Percentiles rank a stretch among this genome's conserved stretches.
Evolutionary conservation across 371 early-diverging fungal species (phyloP).

Genomic region (Smittium mucronatum): DNA sequence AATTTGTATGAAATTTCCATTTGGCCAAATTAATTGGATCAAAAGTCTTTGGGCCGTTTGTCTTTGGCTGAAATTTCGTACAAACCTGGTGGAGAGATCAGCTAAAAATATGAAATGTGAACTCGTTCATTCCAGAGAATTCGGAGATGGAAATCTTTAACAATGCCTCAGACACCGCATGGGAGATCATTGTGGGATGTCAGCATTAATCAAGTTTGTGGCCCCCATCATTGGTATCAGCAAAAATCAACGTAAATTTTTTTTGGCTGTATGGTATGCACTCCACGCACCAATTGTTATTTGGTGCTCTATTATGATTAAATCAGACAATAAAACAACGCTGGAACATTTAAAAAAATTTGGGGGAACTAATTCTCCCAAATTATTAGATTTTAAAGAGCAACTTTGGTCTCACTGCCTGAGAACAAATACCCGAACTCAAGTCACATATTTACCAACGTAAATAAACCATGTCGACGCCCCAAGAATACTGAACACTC

Average conservation of each 20-base stretch:
- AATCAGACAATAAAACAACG: background rate
- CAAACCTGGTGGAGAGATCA: background rate
- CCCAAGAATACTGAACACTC: background rate
- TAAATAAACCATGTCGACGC: background rate
- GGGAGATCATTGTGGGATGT: no score
- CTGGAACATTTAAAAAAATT: background rate
- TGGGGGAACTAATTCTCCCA: background rate
- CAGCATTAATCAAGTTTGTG: no score
- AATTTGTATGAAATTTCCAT: no score
- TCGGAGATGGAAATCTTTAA: background rate
- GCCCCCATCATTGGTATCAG: no score
- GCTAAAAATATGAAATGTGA: background rate
- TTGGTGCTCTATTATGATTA: background rate
- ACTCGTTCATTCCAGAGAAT: no score
- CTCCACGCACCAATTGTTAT: background rate
- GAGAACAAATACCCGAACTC: background rate
- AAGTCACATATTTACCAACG: background rate
- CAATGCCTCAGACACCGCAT: no score
- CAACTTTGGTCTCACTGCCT: background rate
- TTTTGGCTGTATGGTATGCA: background rate
- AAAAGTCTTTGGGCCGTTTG: no score
- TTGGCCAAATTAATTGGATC: no score
- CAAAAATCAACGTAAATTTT: no score
- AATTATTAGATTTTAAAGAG: background rate
- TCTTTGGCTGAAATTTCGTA: no score